Conservation (phyloP, 192 early-diverging fungal genomes). For the Linnemannia schmuckeri region DNA sequence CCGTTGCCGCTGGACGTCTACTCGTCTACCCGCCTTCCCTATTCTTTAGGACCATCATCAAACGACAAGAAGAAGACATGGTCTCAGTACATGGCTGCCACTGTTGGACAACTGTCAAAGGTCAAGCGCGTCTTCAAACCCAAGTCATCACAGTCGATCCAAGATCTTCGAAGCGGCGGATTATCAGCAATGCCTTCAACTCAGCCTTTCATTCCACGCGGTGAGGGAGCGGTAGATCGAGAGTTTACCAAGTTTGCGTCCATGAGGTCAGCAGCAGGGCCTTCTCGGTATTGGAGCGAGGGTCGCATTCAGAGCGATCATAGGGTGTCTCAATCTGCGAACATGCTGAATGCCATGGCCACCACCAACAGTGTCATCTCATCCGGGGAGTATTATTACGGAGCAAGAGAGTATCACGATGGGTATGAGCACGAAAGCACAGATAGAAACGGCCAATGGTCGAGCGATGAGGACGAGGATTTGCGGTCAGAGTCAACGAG, state of each 20-base stretch:
- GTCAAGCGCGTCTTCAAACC: slow-evolving; percentile 37
- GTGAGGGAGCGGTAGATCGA: not conserved
- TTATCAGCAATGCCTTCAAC: not conserved
- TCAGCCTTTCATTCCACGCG: not conserved
- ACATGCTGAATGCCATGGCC: not conserved
- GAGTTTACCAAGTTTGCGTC: not conserved
- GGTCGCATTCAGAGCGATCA: not conserved
- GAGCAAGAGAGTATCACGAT: not conserved
- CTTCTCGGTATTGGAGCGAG: slow-evolving; percentile 10
- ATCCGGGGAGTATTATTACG: slow-evolving; percentile 14
- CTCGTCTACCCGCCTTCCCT: slow-evolving; percentile 22
- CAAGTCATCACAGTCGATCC: slow-evolving; percentile 14
- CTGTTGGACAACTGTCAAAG: slow-evolving; percentile 41
- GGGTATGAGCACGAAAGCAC: not conserved
- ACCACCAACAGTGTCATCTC: slow-evolving; percentile 14
- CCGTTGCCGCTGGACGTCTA: slow-evolving; percentile 29
- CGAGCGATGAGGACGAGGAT: slow-evolving; percentile 32
- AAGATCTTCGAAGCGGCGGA: slow-evolving; percentile 12
- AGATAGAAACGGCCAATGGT: slow-evolving; percentile 9
- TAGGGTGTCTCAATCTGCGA: not conserved
- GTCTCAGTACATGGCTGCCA: slow-evolving; percentile 43
- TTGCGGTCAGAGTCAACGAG: not conserved
- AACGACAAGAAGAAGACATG: slow-evolving; percentile 33
- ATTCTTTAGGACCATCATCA: not conserved
- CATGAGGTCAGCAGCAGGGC: not conserved